These are phyloP conservation scores for Pleurotus platypus DNA, from an alignment of 768 basidiomycete species.

Conservation along the genomic window DNA sequence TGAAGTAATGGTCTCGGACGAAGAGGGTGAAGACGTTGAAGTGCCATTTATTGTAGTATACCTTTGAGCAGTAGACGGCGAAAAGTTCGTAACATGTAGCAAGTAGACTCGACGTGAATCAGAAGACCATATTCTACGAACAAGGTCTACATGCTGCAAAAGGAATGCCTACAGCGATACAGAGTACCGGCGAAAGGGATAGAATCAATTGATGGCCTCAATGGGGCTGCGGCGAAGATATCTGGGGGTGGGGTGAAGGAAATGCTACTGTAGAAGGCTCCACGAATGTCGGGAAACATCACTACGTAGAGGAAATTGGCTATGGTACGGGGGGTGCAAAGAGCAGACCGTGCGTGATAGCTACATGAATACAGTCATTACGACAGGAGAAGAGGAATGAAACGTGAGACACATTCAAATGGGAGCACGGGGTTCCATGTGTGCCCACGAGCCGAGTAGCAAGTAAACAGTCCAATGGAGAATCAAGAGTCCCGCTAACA, in stretches of 20 bases:
- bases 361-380: conserved; percentile 8
- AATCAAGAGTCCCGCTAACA: conserved; percentile 1
- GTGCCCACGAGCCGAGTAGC: conserved; percentile 1
- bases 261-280: no score
- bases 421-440: neutral
- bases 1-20: conserved; percentile 93
- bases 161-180: no score
- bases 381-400: neutral
- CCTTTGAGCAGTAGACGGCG: conserved; percentile 7
- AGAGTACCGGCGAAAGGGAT: no score
- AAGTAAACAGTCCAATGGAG: conserved; percentile 7
- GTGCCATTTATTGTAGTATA: conserved; percentile 31
- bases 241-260: conserved; percentile 9
- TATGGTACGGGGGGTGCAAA: conserved; percentile 11
- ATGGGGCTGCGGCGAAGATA: conserved; percentile 11
- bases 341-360: neutral
- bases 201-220: conserved; percentile 12
- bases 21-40: conserved; percentile 93
- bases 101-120: neutral
- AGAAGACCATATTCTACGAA: no score
- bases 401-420: conserved; percentile 2
- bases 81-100: conserved; percentile 15
- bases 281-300: conserved; percentile 17
- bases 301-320: conserved; percentile 15
- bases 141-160: no score